Conservation (phyloP, 2,329 filamentous ascomycete species). For the Lasiodiplodia sp. region DNA sequence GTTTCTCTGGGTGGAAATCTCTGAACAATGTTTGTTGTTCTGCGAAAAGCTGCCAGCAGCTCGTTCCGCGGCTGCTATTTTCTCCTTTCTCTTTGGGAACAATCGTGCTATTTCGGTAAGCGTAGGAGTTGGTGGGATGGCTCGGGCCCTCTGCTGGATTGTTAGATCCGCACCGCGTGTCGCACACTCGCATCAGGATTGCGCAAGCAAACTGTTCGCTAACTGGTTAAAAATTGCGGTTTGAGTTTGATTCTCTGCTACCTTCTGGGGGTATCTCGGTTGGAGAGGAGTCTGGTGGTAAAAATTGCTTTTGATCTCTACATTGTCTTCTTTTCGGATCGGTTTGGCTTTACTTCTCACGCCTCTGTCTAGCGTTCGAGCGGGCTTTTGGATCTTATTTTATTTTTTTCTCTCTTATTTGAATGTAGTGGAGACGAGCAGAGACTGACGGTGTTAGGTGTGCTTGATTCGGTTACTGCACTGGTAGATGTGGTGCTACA, state of each 20-base stretch:
- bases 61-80: neutral
- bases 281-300: slow-evolving; percentile 8
- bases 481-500: slow-evolving; percentile 21
- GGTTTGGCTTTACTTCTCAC: neutral
- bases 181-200: slow-evolving; percentile 1
- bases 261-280: neutral
- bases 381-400: neutral
- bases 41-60: slow-evolving; percentile 22
- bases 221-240: slow-evolving; percentile 3
- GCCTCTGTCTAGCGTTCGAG: slow-evolving; percentile 18
- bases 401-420: neutral
- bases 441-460: neutral
- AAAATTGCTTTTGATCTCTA: slow-evolving; percentile 6
- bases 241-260: neutral
- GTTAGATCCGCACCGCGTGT: slow-evolving; percentile 16
- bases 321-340: neutral
- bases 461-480: neutral
- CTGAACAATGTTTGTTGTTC: slow-evolving; percentile 21
- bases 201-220: slow-evolving; percentile 17
- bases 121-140: slow-evolving; percentile 20
- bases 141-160: slow-evolving; percentile 15
- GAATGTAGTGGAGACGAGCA: neutral
- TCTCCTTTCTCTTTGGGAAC: slow-evolving; percentile 12
- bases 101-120: slow-evolving; percentile 5
- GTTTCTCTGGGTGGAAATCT: slow-evolving; percentile 18